A percentile compares a stretch with the other conserved stretches of the same genome.
These are phyloP conservation scores for Ilyonectria sp. DNA, from an alignment of 2,329 filamentous ascomycete genomes.

Conservation along the genomic window DNA sequence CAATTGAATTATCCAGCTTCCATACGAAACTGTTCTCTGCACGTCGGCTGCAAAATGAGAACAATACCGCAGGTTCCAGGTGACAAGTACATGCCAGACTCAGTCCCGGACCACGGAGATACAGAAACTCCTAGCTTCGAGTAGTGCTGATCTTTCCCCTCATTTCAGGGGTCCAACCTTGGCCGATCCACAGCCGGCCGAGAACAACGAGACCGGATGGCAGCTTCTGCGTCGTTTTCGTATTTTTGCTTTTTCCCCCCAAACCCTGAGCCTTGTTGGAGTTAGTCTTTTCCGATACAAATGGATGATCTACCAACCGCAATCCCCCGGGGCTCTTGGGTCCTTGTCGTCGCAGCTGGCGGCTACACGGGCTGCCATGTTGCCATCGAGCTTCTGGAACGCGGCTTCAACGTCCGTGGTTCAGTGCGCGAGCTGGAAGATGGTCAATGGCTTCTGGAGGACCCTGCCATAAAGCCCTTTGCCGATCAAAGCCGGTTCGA, in stretches of 20 bases:
- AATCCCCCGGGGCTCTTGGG: constrained; percentile 7
- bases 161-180: neutral
- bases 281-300: neutral
- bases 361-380: constrained; percentile 4
- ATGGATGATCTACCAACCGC: neutral
- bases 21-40: neutral
- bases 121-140: neutral
- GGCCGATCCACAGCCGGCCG: neutral
- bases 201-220: neutral
- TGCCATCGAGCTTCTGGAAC: neutral
- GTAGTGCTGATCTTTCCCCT: neutral
- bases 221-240: neutral
- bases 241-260: neutral
- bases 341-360: constrained; percentile 2
- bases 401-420: neutral
- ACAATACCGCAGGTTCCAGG: neutral
- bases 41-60: neutral
- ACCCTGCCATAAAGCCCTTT: constrained; percentile 1
- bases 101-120: neutral
- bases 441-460: neutral
- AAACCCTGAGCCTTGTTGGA: neutral
- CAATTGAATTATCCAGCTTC: neutral
- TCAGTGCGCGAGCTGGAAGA: neutral
- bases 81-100: neutral
- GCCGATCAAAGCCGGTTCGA: neutral